Conservation (phyloP, 768 basidiomycete species). For the Sarcodon aspratus region DNA sequence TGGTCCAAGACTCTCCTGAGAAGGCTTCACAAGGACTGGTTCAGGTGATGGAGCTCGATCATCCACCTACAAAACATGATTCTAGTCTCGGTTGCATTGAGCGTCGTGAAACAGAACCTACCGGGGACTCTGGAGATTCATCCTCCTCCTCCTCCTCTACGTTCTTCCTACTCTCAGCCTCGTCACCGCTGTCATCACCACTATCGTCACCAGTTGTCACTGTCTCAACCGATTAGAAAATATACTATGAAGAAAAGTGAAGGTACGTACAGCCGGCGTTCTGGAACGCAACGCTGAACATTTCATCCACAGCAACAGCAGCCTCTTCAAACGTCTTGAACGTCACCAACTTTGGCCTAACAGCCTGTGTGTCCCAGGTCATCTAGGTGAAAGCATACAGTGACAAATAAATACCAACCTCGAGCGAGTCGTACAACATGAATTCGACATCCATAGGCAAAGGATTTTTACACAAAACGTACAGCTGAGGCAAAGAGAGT, state of each 20-base stretch:
- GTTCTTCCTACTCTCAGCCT: conserved; percentile 27
- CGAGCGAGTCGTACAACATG: conserved; percentile 90
- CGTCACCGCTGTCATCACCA: conserved; percentile 44
- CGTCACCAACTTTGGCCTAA: conserved; percentile 71
- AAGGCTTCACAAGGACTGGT: conserved; percentile 58
- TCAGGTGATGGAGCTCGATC: conserved; percentile 71
- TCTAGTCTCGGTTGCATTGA: no score
- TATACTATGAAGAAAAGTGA: conserved; percentile 7
- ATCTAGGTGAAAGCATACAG: neutral
- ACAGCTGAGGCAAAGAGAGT: conserved; percentile 37
- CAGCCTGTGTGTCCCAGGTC: conserved; percentile 35
- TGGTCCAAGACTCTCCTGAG: conserved; percentile 68
- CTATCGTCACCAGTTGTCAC: conserved; percentile 36
- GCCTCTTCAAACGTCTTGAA: conserved; percentile 78
- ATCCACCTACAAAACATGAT: no score
- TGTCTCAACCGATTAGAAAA: conserved; percentile 7
- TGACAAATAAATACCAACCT: conserved; percentile 34
- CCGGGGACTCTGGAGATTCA: conserved; percentile 41
- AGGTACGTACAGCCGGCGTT: conserved; percentile 37
- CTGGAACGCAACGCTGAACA: conserved; percentile 63
- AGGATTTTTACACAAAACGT: conserved; percentile 78
- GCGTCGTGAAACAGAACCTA: conserved; percentile 19
- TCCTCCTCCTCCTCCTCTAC: conserved; percentile 65
- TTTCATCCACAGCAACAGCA: conserved; percentile 79
- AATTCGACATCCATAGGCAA: conserved; percentile 98